Conservation (phyloP, 441 rosid species). For the Populus hybrid region DNA sequence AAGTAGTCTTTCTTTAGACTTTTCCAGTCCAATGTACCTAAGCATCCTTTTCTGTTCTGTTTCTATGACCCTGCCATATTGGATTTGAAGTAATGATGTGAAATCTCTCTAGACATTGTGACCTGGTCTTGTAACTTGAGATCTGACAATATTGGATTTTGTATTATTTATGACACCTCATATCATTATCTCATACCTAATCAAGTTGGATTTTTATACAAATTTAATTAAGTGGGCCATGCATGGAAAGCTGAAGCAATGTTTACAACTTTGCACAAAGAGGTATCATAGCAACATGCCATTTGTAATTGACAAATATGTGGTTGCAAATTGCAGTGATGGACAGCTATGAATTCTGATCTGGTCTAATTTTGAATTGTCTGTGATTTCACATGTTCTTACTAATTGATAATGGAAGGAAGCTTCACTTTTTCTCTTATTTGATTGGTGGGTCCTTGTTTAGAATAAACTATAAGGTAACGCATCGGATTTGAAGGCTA, state of each 20-base stretch:
- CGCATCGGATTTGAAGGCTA: background rate
- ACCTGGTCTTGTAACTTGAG: background rate
- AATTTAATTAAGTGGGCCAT: background rate
- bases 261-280: slow-evolving; percentile 1
- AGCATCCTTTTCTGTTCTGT: background rate
- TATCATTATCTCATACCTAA: background rate
- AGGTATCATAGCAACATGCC: background rate
- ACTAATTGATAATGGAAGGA: background rate
- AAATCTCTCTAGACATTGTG: background rate
- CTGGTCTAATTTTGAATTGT: background rate
- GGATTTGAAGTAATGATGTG: background rate
- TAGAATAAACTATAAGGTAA: background rate
- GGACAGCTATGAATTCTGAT: slow-evolving; percentile 18
- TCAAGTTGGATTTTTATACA: background rate
- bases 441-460: background rate
- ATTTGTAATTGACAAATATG: background rate
- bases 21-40: background rate
- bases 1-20: background rate
- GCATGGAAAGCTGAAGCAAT: background rate
- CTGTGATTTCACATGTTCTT: background rate
- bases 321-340: slow-evolving; percentile 3
- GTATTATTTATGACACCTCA: background rate
- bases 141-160: background rate
- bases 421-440: background rate
- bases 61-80: background rate